phyloP scores from a whole-genome alignment of 2,329 filamentous ascomycete genomes.

The Colletotrichum higginsianum region DNA sequence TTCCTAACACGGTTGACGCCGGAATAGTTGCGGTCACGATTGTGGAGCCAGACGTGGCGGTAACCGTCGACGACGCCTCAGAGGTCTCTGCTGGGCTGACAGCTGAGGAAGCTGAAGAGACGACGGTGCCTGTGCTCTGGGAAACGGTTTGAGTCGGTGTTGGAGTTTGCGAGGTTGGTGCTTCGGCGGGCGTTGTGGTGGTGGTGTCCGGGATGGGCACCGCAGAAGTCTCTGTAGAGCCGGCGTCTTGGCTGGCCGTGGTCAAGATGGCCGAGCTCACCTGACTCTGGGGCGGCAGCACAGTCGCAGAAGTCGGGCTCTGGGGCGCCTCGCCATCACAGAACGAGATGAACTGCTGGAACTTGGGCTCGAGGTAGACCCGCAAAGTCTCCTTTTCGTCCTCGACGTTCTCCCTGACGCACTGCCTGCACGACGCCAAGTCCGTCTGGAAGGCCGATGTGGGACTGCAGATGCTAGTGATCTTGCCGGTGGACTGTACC shows the following conservation, averaged over 20 bases:
- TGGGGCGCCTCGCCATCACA: constrained; percentile 54
- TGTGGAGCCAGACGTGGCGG: neutral
- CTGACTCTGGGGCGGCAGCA: constrained; percentile 51
- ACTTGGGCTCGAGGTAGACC: constrained; percentile 55
- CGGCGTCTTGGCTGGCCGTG: constrained; percentile 42
- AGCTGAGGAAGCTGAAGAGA: constrained; percentile 21
- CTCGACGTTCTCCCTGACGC: constrained; percentile 53
- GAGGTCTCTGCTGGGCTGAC: constrained; percentile 13
- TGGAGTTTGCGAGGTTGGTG: neutral
- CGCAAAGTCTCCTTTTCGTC: constrained; percentile 48
- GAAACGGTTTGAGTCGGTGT: constrained; percentile 12
- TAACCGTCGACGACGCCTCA: neutral
- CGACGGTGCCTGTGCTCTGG: constrained; percentile 10
- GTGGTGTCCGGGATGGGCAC: constrained; percentile 31
- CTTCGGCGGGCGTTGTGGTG: constrained; percentile 17
- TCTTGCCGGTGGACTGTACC: constrained; percentile 64
- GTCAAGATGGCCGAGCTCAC: constrained; percentile 34
- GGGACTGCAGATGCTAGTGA: constrained; percentile 58
- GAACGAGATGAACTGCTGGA: constrained; percentile 62
- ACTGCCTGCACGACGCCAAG: constrained; percentile 58
- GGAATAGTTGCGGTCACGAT: neutral
- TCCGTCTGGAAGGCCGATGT: constrained; percentile 59
- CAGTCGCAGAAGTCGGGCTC: constrained; percentile 39
- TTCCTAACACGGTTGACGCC: neutral
- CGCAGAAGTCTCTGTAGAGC: constrained; percentile 26